Percentiles rank a stretch among this genome's conserved stretches.
These are phyloP conservation scores for Spongispora temasekensis DNA, from an alignment of 1,284 basidiomycete species.

Conservation along the genomic window DNA sequence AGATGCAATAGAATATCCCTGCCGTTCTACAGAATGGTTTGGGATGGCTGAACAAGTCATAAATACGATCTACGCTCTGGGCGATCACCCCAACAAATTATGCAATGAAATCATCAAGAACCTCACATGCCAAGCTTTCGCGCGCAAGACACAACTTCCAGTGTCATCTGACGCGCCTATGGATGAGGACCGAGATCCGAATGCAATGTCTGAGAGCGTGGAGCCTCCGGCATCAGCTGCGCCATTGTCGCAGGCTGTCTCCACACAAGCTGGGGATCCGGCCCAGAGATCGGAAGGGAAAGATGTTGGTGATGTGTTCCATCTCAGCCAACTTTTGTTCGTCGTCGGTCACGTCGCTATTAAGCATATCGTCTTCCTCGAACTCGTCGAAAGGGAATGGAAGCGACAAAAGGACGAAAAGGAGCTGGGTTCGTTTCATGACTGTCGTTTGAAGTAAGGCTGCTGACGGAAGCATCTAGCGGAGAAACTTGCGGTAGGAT, in stretches of 20 bases:
- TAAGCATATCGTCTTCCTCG: slow-evolving; percentile 96
- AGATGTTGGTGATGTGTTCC: slow-evolving; percentile 79
- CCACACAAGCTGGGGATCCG: slow-evolving; percentile 7
- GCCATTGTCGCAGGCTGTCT: slow-evolving; percentile 19
- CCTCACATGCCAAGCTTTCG: slow-evolving; percentile 76
- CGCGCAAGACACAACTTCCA: slow-evolving; percentile 32
- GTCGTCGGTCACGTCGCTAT: slow-evolving; percentile 95
- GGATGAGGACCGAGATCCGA: slow-evolving; percentile 40
- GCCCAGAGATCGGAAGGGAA: slow-evolving; percentile 40
- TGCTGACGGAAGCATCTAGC: slow-evolving; percentile 36
- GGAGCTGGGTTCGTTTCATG: slow-evolving; percentile 59
- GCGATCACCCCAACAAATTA: slow-evolving; percentile 89
- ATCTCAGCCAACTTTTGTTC: slow-evolving; percentile 90
- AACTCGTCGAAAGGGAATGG: slow-evolving; percentile 96
- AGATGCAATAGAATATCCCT: slow-evolving; percentile 76
- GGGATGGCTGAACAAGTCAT: slow-evolving; percentile 95
- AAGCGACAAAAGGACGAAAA: slow-evolving; percentile 94
- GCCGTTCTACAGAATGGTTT: slow-evolving; percentile 91
- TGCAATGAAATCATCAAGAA: slow-evolving; percentile 84
- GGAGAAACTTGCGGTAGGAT: slow-evolving; percentile 54
- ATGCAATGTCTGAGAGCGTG: slow-evolving; percentile 49
- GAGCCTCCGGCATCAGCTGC: slow-evolving; percentile 17
- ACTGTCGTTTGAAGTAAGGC: background rate
- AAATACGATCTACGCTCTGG: slow-evolving; percentile 94
- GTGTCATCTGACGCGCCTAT: slow-evolving; percentile 8